These are phyloP conservation scores for Penicillium chermesinum DNA, from an alignment of 495 filamentous ascomycete species.

Conservation along the genomic window DNA sequence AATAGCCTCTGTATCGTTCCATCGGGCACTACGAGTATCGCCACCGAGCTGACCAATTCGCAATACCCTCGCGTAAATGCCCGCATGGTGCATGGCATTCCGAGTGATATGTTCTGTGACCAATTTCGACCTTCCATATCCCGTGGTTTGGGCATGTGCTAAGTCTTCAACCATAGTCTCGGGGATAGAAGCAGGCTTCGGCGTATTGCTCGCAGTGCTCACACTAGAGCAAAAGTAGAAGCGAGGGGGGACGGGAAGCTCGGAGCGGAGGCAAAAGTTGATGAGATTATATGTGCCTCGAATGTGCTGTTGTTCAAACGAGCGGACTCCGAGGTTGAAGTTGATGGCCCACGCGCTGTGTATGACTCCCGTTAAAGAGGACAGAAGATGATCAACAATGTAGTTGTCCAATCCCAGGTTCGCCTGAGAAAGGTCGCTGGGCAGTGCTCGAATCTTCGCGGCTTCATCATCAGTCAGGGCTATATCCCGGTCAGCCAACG, in stretches of 20 bases:
- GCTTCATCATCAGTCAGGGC: slow-evolving; percentile 12
- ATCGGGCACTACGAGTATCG: slow-evolving; percentile 50
- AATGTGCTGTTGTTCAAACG: slow-evolving; percentile 57
- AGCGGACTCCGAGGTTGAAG: slow-evolving; percentile 58
- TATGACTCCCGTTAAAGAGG: slow-evolving; percentile 45
- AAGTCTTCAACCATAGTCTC: slow-evolving; percentile 48
- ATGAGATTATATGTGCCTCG: slow-evolving; percentile 55
- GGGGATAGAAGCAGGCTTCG: slow-evolving; percentile 31
- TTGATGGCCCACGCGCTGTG: slow-evolving; percentile 72
- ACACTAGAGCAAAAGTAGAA: slow-evolving; percentile 62
- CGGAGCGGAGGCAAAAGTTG: slow-evolving; percentile 45
- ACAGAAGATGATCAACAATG: slow-evolving; percentile 36
- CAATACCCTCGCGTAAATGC: slow-evolving; percentile 36
- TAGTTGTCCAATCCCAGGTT: slow-evolving; percentile 41
- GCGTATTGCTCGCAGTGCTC: slow-evolving; percentile 38
- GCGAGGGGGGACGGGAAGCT: slow-evolving; percentile 22
- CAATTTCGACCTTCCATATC: slow-evolving; percentile 60
- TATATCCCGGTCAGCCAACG: slow-evolving; percentile 19
- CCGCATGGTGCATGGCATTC: slow-evolving; percentile 34
- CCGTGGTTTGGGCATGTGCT: slow-evolving; percentile 44
- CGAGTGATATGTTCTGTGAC: slow-evolving; percentile 54
- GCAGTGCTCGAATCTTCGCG: slow-evolving; percentile 19
- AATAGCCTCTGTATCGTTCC: slow-evolving; percentile 62
- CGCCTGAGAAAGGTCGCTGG: slow-evolving; percentile 26
- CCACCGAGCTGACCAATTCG: slow-evolving; percentile 62